Conservation (phyloP, 75 land plant genomes). For the Sequoiadendron giganteum region DNA sequence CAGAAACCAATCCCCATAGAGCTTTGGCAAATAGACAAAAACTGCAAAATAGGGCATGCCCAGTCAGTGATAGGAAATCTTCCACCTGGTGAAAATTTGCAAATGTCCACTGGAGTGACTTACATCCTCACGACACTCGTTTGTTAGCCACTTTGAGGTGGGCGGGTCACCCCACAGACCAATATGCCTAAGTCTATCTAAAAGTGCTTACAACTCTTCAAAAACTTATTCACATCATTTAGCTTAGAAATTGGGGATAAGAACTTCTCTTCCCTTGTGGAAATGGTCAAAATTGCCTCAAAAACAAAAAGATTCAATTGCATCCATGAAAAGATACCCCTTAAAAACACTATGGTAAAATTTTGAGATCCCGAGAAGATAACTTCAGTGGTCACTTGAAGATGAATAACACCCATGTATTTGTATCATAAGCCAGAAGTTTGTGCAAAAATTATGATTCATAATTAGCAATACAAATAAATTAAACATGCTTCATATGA, state of each 20-base stretch:
- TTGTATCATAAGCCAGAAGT: not conserved
- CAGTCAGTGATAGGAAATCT: not conserved
- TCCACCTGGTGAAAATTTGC: not conserved
- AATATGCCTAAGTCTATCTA: not conserved
- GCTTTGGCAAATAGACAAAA: not conserved
- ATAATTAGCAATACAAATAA: not conserved
- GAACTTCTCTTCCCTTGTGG: not conserved
- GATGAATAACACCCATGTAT: not conserved
- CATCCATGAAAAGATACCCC: not conserved
- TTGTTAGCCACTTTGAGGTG: not conserved
- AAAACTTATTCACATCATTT: not conserved
- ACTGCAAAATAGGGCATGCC: not conserved
- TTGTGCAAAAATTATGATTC: not conserved
- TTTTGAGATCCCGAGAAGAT: not conserved
- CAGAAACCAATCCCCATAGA: not conserved
- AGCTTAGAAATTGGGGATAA: not conserved
- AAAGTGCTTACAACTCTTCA: not conserved
- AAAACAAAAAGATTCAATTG: not conserved
- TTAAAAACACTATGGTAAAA: not conserved
- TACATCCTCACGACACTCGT: not conserved
- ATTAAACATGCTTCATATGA: not conserved
- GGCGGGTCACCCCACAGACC: not conserved
- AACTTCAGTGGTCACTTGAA: not conserved
- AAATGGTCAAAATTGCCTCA: not conserved
- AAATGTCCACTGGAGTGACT: not conserved